These are phyloP conservation scores for Didymella sp. DNA, from an alignment of 2,329 filamentous ascomycete species.

Conservation along the genomic window DNA sequence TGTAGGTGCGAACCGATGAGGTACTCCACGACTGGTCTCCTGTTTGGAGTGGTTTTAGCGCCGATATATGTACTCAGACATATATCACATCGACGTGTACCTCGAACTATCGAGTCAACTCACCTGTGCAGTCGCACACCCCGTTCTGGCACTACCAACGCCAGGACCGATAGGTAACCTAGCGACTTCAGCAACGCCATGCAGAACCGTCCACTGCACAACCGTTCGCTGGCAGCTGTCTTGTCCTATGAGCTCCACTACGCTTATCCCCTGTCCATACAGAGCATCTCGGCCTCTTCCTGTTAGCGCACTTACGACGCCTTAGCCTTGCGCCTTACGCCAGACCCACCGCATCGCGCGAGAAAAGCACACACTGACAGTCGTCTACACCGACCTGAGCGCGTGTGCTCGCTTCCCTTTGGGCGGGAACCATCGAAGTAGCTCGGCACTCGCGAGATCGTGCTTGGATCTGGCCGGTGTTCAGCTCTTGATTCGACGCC, in stretches of 20 bases:
- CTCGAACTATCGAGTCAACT: background rate
- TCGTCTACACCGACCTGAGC: background rate
- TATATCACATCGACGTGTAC: background rate
- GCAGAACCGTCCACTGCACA: background rate
- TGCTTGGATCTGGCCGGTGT: background rate
- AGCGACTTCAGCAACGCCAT: slow-evolving; percentile 8
- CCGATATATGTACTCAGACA: slow-evolving; percentile 13
- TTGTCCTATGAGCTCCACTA: background rate
- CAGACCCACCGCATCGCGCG: slow-evolving; percentile 4
- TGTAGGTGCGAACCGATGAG: background rate
- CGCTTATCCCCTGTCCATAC: background rate
- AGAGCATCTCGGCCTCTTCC: slow-evolving; percentile 3
- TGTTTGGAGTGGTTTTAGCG: background rate
- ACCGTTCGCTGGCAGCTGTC: background rate
- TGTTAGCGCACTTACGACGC: background rate
- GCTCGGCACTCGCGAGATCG: slow-evolving; percentile 4
- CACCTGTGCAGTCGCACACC: background rate
- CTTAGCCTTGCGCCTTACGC: slow-evolving; percentile 10
- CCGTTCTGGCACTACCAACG: background rate
- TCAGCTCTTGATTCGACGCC: slow-evolving; percentile 9
- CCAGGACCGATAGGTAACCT: background rate
- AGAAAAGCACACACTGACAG: background rate
- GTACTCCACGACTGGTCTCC: background rate
- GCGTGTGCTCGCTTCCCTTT: background rate
- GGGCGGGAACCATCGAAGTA: background rate